Base-by-base conservation (phyloP, 73 alveolate genomes). In the Symbiodinium natans region DNA sequence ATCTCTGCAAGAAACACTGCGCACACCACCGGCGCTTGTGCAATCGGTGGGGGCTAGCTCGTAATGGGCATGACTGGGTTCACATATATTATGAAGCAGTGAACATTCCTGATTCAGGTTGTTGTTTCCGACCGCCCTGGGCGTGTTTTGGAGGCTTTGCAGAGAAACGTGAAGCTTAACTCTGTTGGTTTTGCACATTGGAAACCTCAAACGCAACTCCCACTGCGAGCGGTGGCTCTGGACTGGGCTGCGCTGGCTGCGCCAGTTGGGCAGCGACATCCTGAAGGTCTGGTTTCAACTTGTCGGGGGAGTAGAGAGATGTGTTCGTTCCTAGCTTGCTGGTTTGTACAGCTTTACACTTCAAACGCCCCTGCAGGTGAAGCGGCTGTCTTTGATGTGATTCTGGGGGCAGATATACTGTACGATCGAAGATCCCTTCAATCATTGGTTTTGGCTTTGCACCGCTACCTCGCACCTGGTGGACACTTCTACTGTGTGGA, bases 331-430 rank as follows among this genome's bases (percentile, higher is more conserved):
- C 23, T 48, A 10, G 63, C 63, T 10, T 48, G 63, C 8, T 48
- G 17, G 63, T 48, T 48, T 48, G 63, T 17, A 48, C 23, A 17
- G 63, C n/a, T n/a, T n/a, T n/a, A n/a, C n/a, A n/a, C n/a, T n/a
- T n/a, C n/a, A n/a, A n/a, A n/a, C n/a, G n/a, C n/a, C n/a, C 59
- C 33, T 63, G 38, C 80, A 63, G 80, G 80, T 63, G 80, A 63
- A 63, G 80, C 31, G 36, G 29, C 41, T 9, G 39, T 13, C 96
- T 90, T 90, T 27, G 96, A 71, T n/a, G 38, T 80, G n/a, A 38
- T 90, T 77, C 19, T 90, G 13, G 96, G 96, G 88, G 82, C 86
- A 7, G 96, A 90, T 48, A 90, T 90, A 39, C 86, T 90, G 41
- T 90, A 90, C 39, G 87, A 71, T 31, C 43, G 88, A 7, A 56